These are phyloP conservation scores for Houttuynia cordata DNA, from an alignment of 164 flowering plant species.

Conservation along the genomic window DNA sequence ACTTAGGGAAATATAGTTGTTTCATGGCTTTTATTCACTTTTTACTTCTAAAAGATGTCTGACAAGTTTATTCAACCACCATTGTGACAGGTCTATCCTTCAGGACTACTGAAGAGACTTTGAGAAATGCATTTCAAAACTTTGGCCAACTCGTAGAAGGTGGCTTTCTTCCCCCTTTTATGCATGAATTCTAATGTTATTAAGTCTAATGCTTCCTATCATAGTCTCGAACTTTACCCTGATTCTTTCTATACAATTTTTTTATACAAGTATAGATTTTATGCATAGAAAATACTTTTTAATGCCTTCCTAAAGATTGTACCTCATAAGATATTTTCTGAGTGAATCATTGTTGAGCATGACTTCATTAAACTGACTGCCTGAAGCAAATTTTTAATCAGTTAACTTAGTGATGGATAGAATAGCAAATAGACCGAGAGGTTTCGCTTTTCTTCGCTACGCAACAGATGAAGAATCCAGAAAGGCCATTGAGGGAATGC, in stretches of 20 bases:
- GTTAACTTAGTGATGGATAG: conserved; percentile 91
- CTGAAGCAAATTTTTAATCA: conserved; percentile 12
- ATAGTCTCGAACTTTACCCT: neutral
- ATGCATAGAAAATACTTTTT: no score
- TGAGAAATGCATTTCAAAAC: conserved; percentile 58
- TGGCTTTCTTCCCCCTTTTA: conserved; percentile 6
- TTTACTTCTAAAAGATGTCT: neutral
- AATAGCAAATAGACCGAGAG: conserved; percentile 86
- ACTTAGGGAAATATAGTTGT: no score
- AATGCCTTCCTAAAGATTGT: neutral
- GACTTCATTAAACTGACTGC: neutral
- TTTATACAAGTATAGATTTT: neutral
- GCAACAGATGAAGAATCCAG: conserved; percentile 73
- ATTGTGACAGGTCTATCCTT: conserved; percentile 75
- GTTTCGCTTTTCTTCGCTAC: conserved; percentile 83
- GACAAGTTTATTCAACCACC: neutral
- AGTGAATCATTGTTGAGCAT: neutral
- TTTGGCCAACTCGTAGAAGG: conserved; percentile 82
- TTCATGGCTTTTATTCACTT: no score
- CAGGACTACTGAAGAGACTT: conserved; percentile 74
- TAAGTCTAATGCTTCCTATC: neutral
- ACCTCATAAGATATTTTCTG: neutral
- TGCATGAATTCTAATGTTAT: neutral
- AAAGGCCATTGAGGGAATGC: conserved; percentile 91
- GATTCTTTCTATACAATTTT: neutral